These are phyloP conservation scores for Penicillium griseofulvum DNA, from an alignment of 2,329 filamentous ascomycete species.

Conservation along the genomic window DNA sequence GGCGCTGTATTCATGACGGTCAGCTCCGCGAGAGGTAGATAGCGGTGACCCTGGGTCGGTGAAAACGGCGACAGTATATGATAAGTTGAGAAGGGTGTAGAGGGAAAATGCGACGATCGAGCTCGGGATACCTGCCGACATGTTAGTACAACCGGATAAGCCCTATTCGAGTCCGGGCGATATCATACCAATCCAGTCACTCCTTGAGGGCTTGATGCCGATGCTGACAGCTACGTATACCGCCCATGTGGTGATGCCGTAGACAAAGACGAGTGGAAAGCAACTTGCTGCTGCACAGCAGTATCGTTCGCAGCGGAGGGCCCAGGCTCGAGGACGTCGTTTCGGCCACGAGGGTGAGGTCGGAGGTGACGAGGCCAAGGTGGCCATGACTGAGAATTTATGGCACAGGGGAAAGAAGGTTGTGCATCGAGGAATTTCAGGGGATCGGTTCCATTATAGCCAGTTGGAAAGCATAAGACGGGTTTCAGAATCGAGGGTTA, in stretches of 20 bases:
- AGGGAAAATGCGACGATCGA: conserved; percentile 67
- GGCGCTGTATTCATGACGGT: conserved; percentile 63
- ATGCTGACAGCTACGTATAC: conserved; percentile 81
- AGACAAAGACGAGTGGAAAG: conserved; percentile 86
- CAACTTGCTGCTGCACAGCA: conserved; percentile 79
- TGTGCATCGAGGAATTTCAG: conserved; percentile 16
- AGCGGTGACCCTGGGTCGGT: conserved; percentile 75
- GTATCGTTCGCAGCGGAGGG: conserved; percentile 66
- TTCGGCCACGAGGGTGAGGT: conserved; percentile 42
- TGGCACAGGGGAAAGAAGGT: conserved; percentile 6
- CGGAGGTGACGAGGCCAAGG: conserved; percentile 38
- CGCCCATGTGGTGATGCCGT: conserved; percentile 87
- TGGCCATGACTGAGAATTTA: conserved; percentile 33
- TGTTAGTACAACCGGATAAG: neutral
- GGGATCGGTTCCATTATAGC: conserved; percentile 7
- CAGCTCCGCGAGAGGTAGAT: conserved; percentile 25
- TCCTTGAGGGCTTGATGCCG: conserved; percentile 56
- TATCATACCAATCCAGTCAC: conserved; percentile 43
- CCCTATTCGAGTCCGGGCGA: neutral
- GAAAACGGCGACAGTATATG: conserved; percentile 90
- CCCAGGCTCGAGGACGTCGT: conserved; percentile 43
- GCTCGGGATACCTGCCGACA: conserved; percentile 39
- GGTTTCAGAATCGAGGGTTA: neutral
- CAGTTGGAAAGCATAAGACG: neutral
- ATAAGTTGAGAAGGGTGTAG: conserved; percentile 79